A percentile compares a stretch with the other conserved stretches of the same genome.
Evolutionary conservation across 495 filamentous ascomycete species (phyloP).

Genomic region (Penicillium maclennaniae): DNA sequence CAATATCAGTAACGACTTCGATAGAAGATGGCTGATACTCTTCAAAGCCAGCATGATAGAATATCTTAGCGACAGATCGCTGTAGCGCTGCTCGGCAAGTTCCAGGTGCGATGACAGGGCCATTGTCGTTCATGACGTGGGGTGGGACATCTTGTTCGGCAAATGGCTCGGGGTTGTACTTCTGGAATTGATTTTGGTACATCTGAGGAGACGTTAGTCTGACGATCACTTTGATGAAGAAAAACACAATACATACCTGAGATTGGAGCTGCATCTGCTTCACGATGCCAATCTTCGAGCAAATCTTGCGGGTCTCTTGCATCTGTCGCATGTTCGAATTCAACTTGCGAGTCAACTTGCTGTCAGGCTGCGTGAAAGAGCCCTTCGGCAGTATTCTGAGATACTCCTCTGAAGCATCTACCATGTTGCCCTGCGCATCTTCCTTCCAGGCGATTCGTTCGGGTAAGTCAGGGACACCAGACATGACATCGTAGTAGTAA

Average conservation of each 20-base stretch:
- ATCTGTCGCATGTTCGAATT: slow-evolving; percentile 90
- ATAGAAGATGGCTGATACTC: slow-evolving; percentile 94
- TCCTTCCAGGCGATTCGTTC: slow-evolving; percentile 77
- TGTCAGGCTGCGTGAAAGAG: slow-evolving; percentile 73
- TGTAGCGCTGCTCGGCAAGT: slow-evolving; percentile 80
- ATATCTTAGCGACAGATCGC: slow-evolving; percentile 86
- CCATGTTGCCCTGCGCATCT: slow-evolving; percentile 78
- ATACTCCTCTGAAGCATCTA: slow-evolving; percentile 80
- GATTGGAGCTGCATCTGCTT: slow-evolving; percentile 99
- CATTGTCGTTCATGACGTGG: slow-evolving; percentile 81
- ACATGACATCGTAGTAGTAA: slow-evolving; percentile 89
- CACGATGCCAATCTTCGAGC: slow-evolving; percentile 91
- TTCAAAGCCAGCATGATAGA: slow-evolving; percentile 96
- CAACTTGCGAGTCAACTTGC: slow-evolving; percentile 71
- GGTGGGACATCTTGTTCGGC: slow-evolving; percentile 78
- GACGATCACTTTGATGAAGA: not conserved
- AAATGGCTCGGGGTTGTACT: slow-evolving; percentile 92
- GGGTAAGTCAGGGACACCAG: slow-evolving; percentile 78
- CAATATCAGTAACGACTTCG: slow-evolving; percentile 85
- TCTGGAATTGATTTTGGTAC: slow-evolving; percentile 97
- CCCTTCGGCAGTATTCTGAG: slow-evolving; percentile 68
- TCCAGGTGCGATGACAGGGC: slow-evolving; percentile 77
- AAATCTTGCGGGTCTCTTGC: slow-evolving; percentile 95
- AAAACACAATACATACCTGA: slow-evolving; percentile 61
- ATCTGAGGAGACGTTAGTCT: slow-evolving; percentile 53